Percentiles rank a stretch among this genome's conserved stretches.
Evolutionary conservation across 495 filamentous ascomycete genomes (phyloP).

Genomic region (Aspergillus bridgeri): DNA sequence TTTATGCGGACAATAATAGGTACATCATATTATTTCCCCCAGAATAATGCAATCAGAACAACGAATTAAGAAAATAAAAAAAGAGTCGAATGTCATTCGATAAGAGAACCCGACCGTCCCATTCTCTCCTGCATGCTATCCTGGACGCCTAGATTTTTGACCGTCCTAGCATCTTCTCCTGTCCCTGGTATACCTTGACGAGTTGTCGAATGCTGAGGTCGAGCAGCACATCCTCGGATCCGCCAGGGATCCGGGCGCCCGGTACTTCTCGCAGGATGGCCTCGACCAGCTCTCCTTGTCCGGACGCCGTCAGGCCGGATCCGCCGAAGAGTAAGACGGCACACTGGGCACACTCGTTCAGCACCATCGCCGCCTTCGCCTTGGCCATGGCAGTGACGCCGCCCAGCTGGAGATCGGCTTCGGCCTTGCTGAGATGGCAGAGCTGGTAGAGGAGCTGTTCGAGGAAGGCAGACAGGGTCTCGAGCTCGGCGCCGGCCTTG

Average conservation of each 20-base stretch:
- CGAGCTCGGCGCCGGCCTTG: constrained; percentile 64
- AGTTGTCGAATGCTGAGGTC: constrained; percentile 69
- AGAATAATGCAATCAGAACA: too few relatives aligned
- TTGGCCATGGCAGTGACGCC: constrained; percentile 69
- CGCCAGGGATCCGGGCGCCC: constrained; percentile 61
- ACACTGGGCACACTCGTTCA: constrained; percentile 65
- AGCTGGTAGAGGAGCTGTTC: constrained; percentile 74
- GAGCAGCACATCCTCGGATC: constrained; percentile 71
- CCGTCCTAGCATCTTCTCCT: constrained; percentile 58
- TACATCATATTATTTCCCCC: too few relatives aligned
- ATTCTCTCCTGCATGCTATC: too few relatives aligned
- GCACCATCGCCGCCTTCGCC: constrained; percentile 64
- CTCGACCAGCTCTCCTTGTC: constrained; percentile 68
- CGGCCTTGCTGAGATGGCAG: constrained; percentile 56
- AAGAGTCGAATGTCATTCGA: too few relatives aligned
- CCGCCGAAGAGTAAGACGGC: constrained; percentile 71
- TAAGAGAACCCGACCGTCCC: too few relatives aligned
- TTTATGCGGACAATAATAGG: too few relatives aligned
- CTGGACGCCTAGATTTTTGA: constrained; percentile 42
- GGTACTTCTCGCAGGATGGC: constrained; percentile 65
- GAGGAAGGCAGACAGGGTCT: constrained; percentile 69
- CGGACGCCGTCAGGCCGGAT: constrained; percentile 65
- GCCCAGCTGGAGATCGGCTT: constrained; percentile 62
- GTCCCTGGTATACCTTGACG: constrained; percentile 64
- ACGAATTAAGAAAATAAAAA: too few relatives aligned